A percentile compares a stretch with the other conserved stretches of the same genome.
These are phyloP conservation scores for Neltuma alba DNA, from an alignment of 306 rosid species.

Conservation along the genomic window DNA sequence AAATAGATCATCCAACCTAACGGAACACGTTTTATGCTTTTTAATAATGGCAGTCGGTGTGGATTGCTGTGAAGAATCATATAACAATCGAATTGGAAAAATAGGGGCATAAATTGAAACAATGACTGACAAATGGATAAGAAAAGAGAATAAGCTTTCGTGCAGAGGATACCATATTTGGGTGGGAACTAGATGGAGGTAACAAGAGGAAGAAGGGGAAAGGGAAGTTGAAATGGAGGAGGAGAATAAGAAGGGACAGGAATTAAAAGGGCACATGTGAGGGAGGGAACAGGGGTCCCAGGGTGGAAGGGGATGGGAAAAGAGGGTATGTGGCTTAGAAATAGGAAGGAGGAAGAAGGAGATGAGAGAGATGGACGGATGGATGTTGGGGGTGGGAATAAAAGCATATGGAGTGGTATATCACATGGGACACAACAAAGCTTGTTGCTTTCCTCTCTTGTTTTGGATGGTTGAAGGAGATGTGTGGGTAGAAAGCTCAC, in stretches of 20 bases:
- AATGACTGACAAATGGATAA: slow-evolving; percentile 40
- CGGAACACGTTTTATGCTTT: background rate
- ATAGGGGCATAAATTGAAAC: background rate
- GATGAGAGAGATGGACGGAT: too few relatives aligned
- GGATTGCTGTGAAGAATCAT: background rate
- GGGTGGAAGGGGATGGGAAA: slow-evolving; percentile 24
- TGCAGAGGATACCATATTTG: background rate
- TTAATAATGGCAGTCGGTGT: background rate
- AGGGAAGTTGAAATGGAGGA: background rate
- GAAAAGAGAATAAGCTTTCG: background rate
- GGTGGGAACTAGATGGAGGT: background rate
- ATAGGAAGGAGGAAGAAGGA: slow-evolving; percentile 29
- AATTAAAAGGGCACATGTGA: slow-evolving; percentile 33
- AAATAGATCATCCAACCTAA: background rate
- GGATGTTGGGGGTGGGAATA: slow-evolving; percentile 61
- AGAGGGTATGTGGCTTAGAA: slow-evolving; percentile 46
- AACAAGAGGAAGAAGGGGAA: background rate
- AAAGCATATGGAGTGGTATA: slow-evolving; percentile 62
- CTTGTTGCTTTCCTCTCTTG: slow-evolving; percentile 32
- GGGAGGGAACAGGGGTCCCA: slow-evolving; percentile 42
- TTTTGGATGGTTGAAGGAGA: slow-evolving; percentile 31
- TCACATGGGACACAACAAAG: slow-evolving; percentile 57
- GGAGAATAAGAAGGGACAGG: background rate
- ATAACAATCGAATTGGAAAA: background rate
- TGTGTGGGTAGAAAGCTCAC: slow-evolving; percentile 12